Conservation (phyloP, 306 rosid species). For the Arachis hypogaea region DNA sequence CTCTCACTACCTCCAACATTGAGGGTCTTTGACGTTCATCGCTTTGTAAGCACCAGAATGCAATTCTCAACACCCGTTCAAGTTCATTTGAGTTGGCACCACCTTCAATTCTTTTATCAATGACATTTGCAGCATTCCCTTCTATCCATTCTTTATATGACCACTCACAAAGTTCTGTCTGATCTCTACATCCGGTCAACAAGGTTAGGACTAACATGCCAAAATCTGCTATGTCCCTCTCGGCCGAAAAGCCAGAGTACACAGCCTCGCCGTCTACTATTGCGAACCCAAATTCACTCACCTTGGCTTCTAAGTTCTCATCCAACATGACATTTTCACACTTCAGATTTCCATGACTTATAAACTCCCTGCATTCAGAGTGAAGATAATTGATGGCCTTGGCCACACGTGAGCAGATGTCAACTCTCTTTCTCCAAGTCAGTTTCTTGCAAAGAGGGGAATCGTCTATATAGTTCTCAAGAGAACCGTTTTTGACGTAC, state of each 20-base stretch:
- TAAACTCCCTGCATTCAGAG: slow-evolving; percentile 76
- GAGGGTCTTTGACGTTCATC: slow-evolving; percentile 67
- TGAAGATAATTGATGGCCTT: slow-evolving; percentile 74
- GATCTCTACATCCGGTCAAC: slow-evolving; percentile 53
- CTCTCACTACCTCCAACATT: slow-evolving; percentile 79
- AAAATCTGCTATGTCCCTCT: slow-evolving; percentile 66
- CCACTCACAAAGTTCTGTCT: slow-evolving; percentile 55
- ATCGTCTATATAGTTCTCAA: slow-evolving; percentile 57
- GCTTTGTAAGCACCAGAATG: slow-evolving; percentile 82
- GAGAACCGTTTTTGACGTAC: slow-evolving; percentile 62
- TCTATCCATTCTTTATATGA: slow-evolving; percentile 66
- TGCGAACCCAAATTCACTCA: slow-evolving; percentile 68
- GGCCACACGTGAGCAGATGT: slow-evolving; percentile 72
- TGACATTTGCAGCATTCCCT: slow-evolving; percentile 51
- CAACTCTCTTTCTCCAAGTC: slow-evolving; percentile 71
- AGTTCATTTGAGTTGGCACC: slow-evolving; percentile 52
- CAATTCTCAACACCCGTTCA: slow-evolving; percentile 64
- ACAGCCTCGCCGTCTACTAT: slow-evolving; percentile 46
- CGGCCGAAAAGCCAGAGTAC: slow-evolving; percentile 54
- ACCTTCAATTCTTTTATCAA: slow-evolving; percentile 59
- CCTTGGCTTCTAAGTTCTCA: slow-evolving; percentile 62
- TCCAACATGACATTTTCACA: slow-evolving; percentile 68
- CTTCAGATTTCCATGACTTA: slow-evolving; percentile 72
- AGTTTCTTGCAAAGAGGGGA: slow-evolving; percentile 60
- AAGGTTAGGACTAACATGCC: slow-evolving; percentile 66